Evolutionary conservation across 345 rosid species (phyloP).

Genomic region (Schrenkiella parvula): DNA sequence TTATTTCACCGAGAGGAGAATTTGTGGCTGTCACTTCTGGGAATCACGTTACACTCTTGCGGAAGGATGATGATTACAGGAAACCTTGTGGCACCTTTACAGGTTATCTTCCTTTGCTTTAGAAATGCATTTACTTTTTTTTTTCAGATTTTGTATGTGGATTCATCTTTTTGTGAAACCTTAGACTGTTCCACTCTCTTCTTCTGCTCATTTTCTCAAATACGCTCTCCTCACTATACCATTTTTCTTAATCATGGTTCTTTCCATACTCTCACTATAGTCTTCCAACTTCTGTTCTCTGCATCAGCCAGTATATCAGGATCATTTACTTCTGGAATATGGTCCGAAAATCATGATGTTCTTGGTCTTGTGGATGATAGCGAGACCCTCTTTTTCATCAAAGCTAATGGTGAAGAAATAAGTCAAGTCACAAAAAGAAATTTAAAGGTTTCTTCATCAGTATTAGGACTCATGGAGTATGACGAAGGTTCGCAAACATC

Average conservation of each 20-base stretch:
- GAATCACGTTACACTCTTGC: slow-evolving; percentile 63
- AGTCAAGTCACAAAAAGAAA: slow-evolving; percentile 52
- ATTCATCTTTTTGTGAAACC: background rate
- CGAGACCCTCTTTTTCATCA: slow-evolving; percentile 66
- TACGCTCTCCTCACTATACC: slow-evolving; percentile 1
- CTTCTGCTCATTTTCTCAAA: background rate
- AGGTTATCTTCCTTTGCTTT: slow-evolving; percentile 9
- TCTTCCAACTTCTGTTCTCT: slow-evolving; percentile 33
- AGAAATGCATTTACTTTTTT: background rate
- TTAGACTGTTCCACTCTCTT: background rate
- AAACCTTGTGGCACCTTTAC: slow-evolving; percentile 61
- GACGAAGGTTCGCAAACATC: slow-evolving; percentile 43
- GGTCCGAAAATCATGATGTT: slow-evolving; percentile 83
- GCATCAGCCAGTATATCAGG: slow-evolving; percentile 46
- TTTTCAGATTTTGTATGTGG: background rate
- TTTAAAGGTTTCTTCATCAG: slow-evolving; percentile 56
- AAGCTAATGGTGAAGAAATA: slow-evolving; percentile 82
- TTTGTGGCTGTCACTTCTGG: slow-evolving; percentile 76
- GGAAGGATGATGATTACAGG: slow-evolving; percentile 64
- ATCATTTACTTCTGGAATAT: slow-evolving; percentile 63
- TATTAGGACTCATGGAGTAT: slow-evolving; percentile 63
- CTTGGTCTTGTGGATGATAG: slow-evolving; percentile 72
- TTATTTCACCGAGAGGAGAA: slow-evolving; percentile 74
- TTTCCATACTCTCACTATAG: background rate
- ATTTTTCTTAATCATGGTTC: background rate